Conservation (phyloP, 768 basidiomycete genomes). For the Solioccasus polychromus region DNA sequence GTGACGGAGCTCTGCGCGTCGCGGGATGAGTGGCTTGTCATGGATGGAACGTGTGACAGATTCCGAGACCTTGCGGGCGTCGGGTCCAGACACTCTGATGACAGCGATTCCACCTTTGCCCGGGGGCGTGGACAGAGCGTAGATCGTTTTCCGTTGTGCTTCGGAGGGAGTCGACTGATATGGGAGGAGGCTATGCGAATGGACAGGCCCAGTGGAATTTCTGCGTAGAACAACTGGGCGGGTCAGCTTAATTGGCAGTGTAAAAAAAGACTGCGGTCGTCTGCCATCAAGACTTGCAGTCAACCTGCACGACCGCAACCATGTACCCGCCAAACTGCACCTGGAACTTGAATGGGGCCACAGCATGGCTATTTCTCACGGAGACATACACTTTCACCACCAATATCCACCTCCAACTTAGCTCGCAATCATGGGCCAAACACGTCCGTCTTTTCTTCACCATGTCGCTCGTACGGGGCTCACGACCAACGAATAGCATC, state of each 20-base stretch:
- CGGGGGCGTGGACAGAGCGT: constrained; percentile 83
- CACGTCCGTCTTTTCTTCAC: constrained; percentile 51
- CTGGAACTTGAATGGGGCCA: too few relatives aligned
- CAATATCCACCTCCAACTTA: neutral
- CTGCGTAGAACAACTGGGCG: constrained; percentile 20
- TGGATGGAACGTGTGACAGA: constrained; percentile 46
- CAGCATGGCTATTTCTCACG: too few relatives aligned
- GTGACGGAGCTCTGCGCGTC: constrained; percentile 68
- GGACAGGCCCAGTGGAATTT: constrained; percentile 20
- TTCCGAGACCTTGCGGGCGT: constrained; percentile 59
- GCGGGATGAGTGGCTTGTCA: constrained; percentile 44
- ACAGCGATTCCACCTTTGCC: constrained; percentile 85
- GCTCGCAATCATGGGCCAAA: constrained; percentile 68
- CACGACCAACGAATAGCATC: constrained; percentile 51
- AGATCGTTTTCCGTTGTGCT: constrained; percentile 73
- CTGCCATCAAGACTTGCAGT: constrained; percentile 3
- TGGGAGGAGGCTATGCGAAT: constrained; percentile 19
- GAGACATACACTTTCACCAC: neutral
- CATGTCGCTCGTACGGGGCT: neutral
- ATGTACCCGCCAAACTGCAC: constrained; percentile 10
- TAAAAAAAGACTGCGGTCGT: constrained; percentile 1
- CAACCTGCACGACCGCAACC: constrained; percentile 22
- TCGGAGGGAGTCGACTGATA: constrained; percentile 35
- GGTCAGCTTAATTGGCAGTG: constrained; percentile 9
- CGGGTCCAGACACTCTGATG: constrained; percentile 79